Evolutionary conservation across 139 green algal species (phyloP).

Genomic region (Nannochloris sp.): DNA sequence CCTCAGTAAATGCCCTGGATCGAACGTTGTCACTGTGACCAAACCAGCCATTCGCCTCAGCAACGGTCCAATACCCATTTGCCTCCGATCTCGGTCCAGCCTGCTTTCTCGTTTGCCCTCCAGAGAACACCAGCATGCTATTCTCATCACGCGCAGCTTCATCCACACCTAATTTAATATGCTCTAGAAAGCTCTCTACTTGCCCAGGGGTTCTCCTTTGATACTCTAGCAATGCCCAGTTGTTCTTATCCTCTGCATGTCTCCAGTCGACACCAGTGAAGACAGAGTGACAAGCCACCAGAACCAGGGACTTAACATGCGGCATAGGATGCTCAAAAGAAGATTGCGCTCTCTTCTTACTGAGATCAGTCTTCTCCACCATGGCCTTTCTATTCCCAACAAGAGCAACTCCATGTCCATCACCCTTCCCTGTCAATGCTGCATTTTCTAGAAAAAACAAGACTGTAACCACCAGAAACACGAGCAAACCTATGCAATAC

Average conservation of each 20-base stretch:
- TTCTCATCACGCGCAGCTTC: slow-evolving; percentile 51
- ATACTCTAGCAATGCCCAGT: slow-evolving; percentile 70
- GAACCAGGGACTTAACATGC: slow-evolving; percentile 38
- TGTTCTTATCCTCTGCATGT: slow-evolving; percentile 28
- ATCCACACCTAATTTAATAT: slow-evolving; percentile 70
- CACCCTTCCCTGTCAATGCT: too few relatives aligned
- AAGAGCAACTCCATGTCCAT: too few relatives aligned
- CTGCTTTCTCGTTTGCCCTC: slow-evolving; percentile 35
- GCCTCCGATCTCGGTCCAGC: slow-evolving; percentile 67
- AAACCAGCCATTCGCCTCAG: slow-evolving; percentile 60
- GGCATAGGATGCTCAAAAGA: neutral
- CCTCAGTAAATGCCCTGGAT: slow-evolving; percentile 32
- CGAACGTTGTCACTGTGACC: slow-evolving; percentile 26
- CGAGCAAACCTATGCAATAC: too few relatives aligned
- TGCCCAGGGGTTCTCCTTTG: slow-evolving; percentile 59
- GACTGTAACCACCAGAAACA: too few relatives aligned
- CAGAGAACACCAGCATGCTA: slow-evolving; percentile 68
- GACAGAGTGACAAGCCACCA: slow-evolving; percentile 73
- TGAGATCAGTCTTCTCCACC: too few relatives aligned
- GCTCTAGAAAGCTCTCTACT: slow-evolving; percentile 68
- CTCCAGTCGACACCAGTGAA: slow-evolving; percentile 59
- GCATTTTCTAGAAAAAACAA: too few relatives aligned
- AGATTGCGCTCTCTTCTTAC: too few relatives aligned
- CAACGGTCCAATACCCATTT: slow-evolving; percentile 69
- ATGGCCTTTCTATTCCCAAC: too few relatives aligned